Percentiles rank a stretch among this genome's conserved stretches.
Conservation (phyloP, 495 filamentous ascomycete genomes). For the Glarea lozoyensis region DNA sequence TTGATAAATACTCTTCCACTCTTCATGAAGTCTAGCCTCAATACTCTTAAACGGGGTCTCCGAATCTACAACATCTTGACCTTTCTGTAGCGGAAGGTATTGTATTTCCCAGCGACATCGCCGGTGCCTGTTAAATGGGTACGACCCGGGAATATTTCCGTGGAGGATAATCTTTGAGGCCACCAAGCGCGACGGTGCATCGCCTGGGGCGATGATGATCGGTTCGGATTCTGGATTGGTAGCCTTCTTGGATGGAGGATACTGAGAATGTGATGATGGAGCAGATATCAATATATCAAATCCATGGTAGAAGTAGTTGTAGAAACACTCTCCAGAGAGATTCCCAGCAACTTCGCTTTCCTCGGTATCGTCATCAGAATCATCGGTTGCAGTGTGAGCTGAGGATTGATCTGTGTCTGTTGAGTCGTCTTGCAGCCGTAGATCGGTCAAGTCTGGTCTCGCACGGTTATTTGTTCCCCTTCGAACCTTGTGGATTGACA, state of each 20-base stretch:
- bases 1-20: conserved; percentile 60
- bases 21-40: conserved; percentile 54
- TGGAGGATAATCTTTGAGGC: conserved; percentile 88
- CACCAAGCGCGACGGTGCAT: conserved; percentile 51
- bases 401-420: conserved; percentile 83
- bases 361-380: conserved; percentile 59
- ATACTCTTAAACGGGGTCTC: conserved; percentile 70
- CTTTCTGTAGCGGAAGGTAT: conserved; percentile 30
- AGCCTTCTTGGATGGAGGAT: conserved; percentile 44
- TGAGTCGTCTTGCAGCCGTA: conserved; percentile 38
- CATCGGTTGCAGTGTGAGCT: conserved; percentile 65
- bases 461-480: conserved; percentile 20
- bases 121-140: conserved; percentile 91
- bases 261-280: conserved; percentile 50
- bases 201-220: conserved; percentile 7
- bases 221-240: conserved; percentile 3
- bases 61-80: conserved; percentile 44
- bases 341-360: conserved; percentile 35
- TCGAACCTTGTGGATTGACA: conserved; percentile 73
- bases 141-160: conserved; percentile 89
- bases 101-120: conserved; percentile 79
- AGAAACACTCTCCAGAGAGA: conserved; percentile 71
- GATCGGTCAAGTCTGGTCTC: conserved; percentile 36
- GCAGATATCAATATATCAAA: conserved; percentile 89
- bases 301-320: conserved; percentile 93